A percentile compares a stretch with the other conserved stretches of the same genome.
Evolutionary conservation across 495 filamentous ascomycete species (phyloP).

Genomic region (Schizothecium vesticola): DNA sequence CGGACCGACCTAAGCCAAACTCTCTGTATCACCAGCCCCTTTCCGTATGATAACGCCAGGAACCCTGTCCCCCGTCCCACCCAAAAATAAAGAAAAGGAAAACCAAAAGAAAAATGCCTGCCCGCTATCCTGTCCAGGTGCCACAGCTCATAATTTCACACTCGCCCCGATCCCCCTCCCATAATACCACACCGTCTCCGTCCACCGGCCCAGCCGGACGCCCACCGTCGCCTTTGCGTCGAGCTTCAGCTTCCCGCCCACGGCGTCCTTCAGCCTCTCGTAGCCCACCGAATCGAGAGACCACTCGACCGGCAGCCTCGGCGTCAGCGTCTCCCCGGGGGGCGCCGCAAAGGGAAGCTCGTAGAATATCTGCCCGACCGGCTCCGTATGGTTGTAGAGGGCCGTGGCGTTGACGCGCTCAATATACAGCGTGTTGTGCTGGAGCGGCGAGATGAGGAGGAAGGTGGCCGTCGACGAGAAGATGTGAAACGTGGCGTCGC

Average conservation of each 20-base stretch:
- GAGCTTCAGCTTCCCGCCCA: slow-evolving; percentile 75
- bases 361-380: slow-evolving; percentile 70
- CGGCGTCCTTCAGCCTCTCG: slow-evolving; percentile 69
- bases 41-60: not conserved
- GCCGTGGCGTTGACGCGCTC: slow-evolving; percentile 78
- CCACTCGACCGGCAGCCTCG: slow-evolving; percentile 76
- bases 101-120: not conserved
- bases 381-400: slow-evolving; percentile 71
- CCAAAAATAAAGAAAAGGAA: not conserved
- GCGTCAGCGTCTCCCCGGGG: slow-evolving; percentile 64
- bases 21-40: not conserved
- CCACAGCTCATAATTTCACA: slow-evolving; percentile 49
- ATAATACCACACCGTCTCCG: slow-evolving; percentile 60
- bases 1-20: not conserved
- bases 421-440: slow-evolving; percentile 63
- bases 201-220: slow-evolving; percentile 67
- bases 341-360: slow-evolving; percentile 68
- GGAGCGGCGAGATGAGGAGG: slow-evolving; percentile 72
- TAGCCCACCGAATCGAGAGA: slow-evolving; percentile 73
- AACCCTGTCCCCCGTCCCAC: not conserved
- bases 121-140: not conserved
- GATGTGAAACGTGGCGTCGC: slow-evolving; percentile 80
- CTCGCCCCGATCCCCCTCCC: slow-evolving; percentile 71
- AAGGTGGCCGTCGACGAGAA: slow-evolving; percentile 83
- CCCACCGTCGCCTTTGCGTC: slow-evolving; percentile 71